Evolutionary conservation across 768 basidiomycete genomes (phyloP), one percentile per base, ranked within the genome.

Genomic region (Kwoniella pini): DNA sequence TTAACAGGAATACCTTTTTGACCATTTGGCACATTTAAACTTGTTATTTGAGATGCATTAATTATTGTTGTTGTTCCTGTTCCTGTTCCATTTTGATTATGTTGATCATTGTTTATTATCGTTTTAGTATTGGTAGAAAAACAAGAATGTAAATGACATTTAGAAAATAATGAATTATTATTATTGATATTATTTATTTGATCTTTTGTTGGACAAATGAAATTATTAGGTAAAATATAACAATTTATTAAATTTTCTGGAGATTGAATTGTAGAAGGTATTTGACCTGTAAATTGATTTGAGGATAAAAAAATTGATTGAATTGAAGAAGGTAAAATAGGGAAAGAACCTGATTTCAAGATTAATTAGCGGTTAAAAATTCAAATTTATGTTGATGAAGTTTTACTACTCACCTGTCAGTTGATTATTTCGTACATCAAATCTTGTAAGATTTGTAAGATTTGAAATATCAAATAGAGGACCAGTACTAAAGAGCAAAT

Each of bases 401-500:
- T 12, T 9, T 42, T 15, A 2, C n/a, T 24, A 54, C 62, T 64
- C 26, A 59, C 62, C 64, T 21, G 60, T 45, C n/a, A 66, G 30
- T 21, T 44, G 50, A 31, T 66, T 66, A 2, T 44, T 52, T 3
- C 64, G 64, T 1, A 62, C 42, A 42, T 66, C 64, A 17, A 66
- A 39, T 21, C 55, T 45, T 6, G 57, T 50, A 22, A 66, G 51
- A 21, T 58, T 62, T 15, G 51, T 33, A 4, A 58, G 49, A 21
- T 33, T 19, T 0, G 56, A 54, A n/a, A 62, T 22, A 33, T 62
- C 52, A 19, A 56, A 56, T n/a, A 66, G 19, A 1, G 64, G 24
- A 22, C 64, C 64, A 36, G 60, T 66, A 40, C 64, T 66, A 11
- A 7, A 7, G 33, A 36, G 33, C 33, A 43, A 17, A 5, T 17